Conservation (phyloP, 805 yeast species). For the Huiozyma naganishii region DNA sequence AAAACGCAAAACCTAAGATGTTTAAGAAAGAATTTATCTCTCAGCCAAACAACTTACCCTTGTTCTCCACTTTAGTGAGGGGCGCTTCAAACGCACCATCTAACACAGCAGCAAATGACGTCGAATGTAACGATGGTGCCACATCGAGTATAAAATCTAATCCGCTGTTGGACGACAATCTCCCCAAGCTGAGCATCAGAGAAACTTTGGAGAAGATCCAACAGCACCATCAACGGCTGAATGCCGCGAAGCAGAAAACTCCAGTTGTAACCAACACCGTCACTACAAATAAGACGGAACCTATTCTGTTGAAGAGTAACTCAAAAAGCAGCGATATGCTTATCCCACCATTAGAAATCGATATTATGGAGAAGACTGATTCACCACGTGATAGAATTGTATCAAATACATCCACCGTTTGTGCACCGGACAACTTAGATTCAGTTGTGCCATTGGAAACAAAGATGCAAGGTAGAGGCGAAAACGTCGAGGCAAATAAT, state of each 20-base stretch:
- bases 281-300: neutral
- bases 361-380: neutral
- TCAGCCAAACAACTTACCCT: conserved; percentile 2
- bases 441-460: conserved; percentile 6
- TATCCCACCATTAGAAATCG: neutral
- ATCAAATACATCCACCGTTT: conserved; percentile 5
- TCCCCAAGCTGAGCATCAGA: conserved; percentile 7
- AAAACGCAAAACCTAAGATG: conserved; percentile 17
- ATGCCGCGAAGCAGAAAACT: neutral
- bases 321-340: neutral
- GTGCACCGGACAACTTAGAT: too few species aligned
- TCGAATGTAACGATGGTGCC: conserved; percentile 3
- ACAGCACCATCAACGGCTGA: conserved; percentile 3
- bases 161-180: conserved; percentile 1
- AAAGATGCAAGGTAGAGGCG: neutral
- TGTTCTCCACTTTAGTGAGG: neutral
- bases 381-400: conserved; percentile 2
- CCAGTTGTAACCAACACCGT: neutral
- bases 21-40: conserved; percentile 21
- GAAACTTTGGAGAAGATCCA: conserved; percentile 16
- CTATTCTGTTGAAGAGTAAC: neutral
- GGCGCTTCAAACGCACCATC: neutral
- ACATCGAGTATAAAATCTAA: neutral
- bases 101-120: neutral
- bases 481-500: neutral